These are phyloP conservation scores for Tolypocladium guangdongense DNA, from an alignment of 2,329 filamentous ascomycete genomes.

Conservation along the genomic window DNA sequence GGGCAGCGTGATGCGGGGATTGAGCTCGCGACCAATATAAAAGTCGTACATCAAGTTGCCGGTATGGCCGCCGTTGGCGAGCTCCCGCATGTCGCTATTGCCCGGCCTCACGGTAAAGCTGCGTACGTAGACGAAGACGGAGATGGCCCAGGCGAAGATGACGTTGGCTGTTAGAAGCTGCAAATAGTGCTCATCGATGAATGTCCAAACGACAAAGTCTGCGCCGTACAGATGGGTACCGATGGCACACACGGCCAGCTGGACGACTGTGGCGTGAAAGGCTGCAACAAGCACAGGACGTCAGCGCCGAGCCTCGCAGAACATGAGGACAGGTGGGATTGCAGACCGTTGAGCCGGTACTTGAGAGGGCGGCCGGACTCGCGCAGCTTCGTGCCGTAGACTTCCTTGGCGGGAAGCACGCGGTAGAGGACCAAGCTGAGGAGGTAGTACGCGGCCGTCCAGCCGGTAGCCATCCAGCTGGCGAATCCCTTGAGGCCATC, in stretches of 20 bases:
- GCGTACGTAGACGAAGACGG: slow-evolving; percentile 63
- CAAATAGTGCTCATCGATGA: slow-evolving; percentile 78
- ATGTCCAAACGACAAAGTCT: slow-evolving; percentile 76
- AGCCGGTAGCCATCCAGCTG: slow-evolving; percentile 54
- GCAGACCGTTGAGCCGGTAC: slow-evolving; percentile 65
- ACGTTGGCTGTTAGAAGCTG: slow-evolving; percentile 76
- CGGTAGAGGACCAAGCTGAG: slow-evolving; percentile 62
- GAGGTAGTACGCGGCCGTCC: slow-evolving; percentile 63
- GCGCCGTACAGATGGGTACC: slow-evolving; percentile 67
- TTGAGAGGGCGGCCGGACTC: slow-evolving; percentile 55
- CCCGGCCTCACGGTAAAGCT: slow-evolving; percentile 68
- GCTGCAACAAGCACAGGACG: slow-evolving; percentile 31
- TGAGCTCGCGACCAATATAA: slow-evolving; percentile 92
- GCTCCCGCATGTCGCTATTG: slow-evolving; percentile 58
- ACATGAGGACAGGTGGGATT: background rate
- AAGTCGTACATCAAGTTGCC: slow-evolving; percentile 86
- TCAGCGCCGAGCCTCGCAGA: too few species aligned
- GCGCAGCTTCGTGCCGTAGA: slow-evolving; percentile 55
- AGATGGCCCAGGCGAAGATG: slow-evolving; percentile 57
- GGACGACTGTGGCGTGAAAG: slow-evolving; percentile 61
- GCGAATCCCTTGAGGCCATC: slow-evolving; percentile 56
- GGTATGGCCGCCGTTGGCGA: slow-evolving; percentile 67
- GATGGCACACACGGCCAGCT: slow-evolving; percentile 52
- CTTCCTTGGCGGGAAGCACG: slow-evolving; percentile 59
- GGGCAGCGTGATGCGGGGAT: slow-evolving; percentile 68